Conservation (phyloP, 306 rosid genomes). For the Abrus pulchellus region DNA sequence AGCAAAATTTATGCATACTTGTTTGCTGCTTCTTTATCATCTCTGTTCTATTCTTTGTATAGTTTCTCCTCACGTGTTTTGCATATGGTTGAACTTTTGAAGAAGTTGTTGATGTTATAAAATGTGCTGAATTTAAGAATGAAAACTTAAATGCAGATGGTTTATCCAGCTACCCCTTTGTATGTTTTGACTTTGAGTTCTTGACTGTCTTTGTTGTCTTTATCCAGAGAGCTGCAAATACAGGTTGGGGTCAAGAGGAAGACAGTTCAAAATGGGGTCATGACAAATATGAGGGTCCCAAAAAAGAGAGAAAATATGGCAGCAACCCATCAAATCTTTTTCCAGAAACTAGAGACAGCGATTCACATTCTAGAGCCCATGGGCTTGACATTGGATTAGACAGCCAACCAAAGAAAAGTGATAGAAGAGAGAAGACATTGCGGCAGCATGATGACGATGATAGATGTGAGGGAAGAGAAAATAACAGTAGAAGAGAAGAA, state of each 20-base stretch:
- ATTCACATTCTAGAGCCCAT: slow-evolving; percentile 46
- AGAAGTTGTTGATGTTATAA: slow-evolving; percentile 11
- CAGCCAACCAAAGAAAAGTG: slow-evolving; percentile 52
- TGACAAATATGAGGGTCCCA: slow-evolving; percentile 72
- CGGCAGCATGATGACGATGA: slow-evolving; percentile 36
- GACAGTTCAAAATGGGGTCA: slow-evolving; percentile 67
- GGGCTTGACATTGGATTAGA: slow-evolving; percentile 47
- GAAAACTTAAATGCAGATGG: slow-evolving; percentile 1
- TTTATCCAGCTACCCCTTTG: slow-evolving; percentile 3
- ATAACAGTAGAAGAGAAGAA: slow-evolving; percentile 59
- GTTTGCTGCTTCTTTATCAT: slow-evolving; percentile 12
- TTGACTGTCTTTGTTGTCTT: slow-evolving; percentile 44
- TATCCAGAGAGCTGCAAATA: slow-evolving; percentile 92
- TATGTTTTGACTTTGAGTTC: slow-evolving; percentile 23
- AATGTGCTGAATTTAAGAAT: slow-evolving; percentile 24
- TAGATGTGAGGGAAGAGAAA: slow-evolving; percentile 55
- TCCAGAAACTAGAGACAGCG: slow-evolving; percentile 55
- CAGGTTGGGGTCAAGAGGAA: slow-evolving; percentile 87
- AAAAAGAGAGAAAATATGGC: slow-evolving; percentile 54
- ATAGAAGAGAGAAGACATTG: slow-evolving; percentile 54
- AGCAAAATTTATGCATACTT: neutral
- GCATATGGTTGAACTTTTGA: slow-evolving; percentile 15
- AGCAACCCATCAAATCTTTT: slow-evolving; percentile 44
- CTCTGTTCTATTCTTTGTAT: neutral
- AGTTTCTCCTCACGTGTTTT: slow-evolving; percentile 33